These are phyloP conservation scores for Gnetum montanum DNA, from an alignment of 75 land plant genomes.

Conservation along the genomic window DNA sequence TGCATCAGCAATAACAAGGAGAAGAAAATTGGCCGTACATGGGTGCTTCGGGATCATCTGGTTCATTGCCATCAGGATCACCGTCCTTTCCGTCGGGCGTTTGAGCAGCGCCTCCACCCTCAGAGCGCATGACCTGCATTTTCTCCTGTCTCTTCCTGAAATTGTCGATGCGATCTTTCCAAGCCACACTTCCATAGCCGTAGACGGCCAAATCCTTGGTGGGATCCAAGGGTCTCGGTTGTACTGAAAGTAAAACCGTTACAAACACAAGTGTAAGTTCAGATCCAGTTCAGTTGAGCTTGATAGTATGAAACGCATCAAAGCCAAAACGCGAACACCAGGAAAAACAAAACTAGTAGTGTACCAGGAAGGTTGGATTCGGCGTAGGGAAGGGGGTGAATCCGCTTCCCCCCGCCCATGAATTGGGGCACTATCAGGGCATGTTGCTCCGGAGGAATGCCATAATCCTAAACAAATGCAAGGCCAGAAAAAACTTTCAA, in stretches of 20 bases:
- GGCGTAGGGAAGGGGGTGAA: conserved; percentile 54
- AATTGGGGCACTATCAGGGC: conserved; percentile 72
- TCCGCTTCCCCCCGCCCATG: conserved; percentile 45
- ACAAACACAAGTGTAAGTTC: background rate
- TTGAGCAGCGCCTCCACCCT: conserved; percentile 36
- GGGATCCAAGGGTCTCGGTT: conserved; percentile 82
- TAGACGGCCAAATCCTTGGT: conserved; percentile 84
- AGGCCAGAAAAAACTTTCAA: background rate
- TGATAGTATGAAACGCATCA: background rate
- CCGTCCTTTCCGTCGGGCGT: conserved; percentile 29
- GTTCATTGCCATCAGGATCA: conserved; percentile 27
- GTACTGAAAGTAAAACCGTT: conserved; percentile 37
- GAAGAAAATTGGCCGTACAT: conserved; percentile 23
- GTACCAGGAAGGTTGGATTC: conserved; percentile 50
- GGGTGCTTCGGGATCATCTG: conserved; percentile 73
- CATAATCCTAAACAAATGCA: conserved; percentile 53
- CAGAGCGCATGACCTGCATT: conserved; percentile 46
- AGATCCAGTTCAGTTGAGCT: background rate
- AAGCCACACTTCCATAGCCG: conserved; percentile 96
- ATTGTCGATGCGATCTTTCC: conserved; percentile 88
- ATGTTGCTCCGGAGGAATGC: conserved; percentile 69
- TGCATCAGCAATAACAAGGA: background rate
- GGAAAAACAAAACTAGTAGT: background rate
- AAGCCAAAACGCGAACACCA: background rate
- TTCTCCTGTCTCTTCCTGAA: conserved; percentile 82